phyloP scores from a whole-genome alignment of 768 basidiomycete genomes.

The Naganishia vaughanmartiniae region DNA sequence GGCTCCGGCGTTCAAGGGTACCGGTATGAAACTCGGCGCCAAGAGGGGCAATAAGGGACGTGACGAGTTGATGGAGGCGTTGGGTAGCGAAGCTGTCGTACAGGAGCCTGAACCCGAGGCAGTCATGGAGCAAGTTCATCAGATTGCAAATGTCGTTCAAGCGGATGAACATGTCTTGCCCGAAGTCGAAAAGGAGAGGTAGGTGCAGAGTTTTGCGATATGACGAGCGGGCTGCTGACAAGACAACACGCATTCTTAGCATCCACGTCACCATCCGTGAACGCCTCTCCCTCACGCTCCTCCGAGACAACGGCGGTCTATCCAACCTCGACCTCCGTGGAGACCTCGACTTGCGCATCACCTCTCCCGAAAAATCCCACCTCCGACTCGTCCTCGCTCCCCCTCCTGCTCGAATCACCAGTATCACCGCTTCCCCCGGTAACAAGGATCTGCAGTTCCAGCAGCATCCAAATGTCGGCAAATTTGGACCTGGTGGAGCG shows the following conservation, averaged over 20 bases:
- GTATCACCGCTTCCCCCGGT: conserved; percentile 60
- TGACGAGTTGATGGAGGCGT: conserved; percentile 72
- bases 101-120: conserved; percentile 17
- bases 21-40: conserved; percentile 92
- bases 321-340: conserved; percentile 88
- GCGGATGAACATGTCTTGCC: conserved; percentile 59
- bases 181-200: conserved; percentile 75
- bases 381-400: conserved; percentile 56
- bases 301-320: conserved; percentile 80
- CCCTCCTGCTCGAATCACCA: conserved; percentile 65
- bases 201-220: conserved; percentile 27
- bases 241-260: conserved; percentile 54
- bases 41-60: conserved; percentile 76
- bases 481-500: conserved; percentile 63
- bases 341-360: conserved; percentile 85
- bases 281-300: conserved; percentile 70
- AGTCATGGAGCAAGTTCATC: conserved; percentile 25
- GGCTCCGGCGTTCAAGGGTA: conserved; percentile 79
- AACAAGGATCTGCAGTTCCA: conserved; percentile 82
- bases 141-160: conserved; percentile 20
- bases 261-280: conserved; percentile 85
- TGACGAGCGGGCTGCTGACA: background rate
- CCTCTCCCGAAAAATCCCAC: conserved; percentile 39
- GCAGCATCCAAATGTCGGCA: conserved; percentile 91
- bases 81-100: conserved; percentile 66